Evolutionary conservation across 495 filamentous ascomycete genomes (phyloP), one percentile per base, ranked within the genome.

Genomic region (Copromyces sp.): DNA sequence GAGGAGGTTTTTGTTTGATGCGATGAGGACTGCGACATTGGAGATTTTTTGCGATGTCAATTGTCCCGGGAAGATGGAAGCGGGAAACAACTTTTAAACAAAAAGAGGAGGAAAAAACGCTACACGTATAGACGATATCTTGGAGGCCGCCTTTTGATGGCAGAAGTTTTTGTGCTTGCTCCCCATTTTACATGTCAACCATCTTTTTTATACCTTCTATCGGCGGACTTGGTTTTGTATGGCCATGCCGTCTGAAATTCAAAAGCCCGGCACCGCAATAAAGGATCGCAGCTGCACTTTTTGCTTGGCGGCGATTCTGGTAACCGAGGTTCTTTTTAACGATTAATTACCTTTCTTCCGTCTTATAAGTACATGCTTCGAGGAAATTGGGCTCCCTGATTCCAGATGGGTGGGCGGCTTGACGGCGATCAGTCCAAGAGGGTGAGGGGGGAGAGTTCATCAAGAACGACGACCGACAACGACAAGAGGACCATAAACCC

Each of bases 311-410:
- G 70, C 69, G 74, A 78, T 32, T 80, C 77, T 78, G 82, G 76
- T 80, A 78, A 70, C 68, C 71, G 71, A 75, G 78, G 75, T 76
- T 75, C 80, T 80, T 82, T 68, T 78, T 74, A 74, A n/a, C 40
- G 77, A 78, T 80, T 83, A 84, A 83, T 84, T 79, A 78, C 75
- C 82, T 78, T 77, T 75, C 71, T 74, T 75, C 76, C 71, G 53
- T 69, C 47, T 75, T 70, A 38, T 59, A 68, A 68, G 41, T 61
- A 61, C 12, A 61, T 61, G 53, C 12, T 61, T 61, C 24, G 24
- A 71, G 41, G 70, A 70, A 69, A 40, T 42, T 41, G 24, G 70
- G 71, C 40, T 47, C 4, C 61, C 37, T 40, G 68, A 68, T 77
- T 70, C 68, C 74, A 74, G 77, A 75, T 76, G 72, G 73, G 76